phyloP scores from a whole-genome alignment of 164 flowering plant species.

The Piper betle region DNA sequence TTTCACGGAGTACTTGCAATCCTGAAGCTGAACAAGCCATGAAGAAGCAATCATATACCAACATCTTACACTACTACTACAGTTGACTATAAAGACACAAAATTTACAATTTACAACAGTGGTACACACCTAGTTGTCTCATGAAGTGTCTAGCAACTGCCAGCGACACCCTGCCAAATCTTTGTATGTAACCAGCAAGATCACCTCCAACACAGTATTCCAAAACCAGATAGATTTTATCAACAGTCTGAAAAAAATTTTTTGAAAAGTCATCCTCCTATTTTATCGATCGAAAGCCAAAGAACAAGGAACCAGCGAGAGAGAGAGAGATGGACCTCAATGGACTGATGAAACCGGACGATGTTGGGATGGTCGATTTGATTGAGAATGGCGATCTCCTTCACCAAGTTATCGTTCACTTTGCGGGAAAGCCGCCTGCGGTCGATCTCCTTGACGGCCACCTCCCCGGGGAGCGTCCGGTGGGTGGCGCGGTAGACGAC shows the following conservation, averaged over 20 bases:
- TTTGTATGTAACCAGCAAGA: slow-evolving; percentile 37
- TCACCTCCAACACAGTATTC: slow-evolving; percentile 54
- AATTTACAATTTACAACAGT: no score
- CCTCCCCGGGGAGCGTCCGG: slow-evolving; percentile 19
- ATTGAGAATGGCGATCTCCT: slow-evolving; percentile 39
- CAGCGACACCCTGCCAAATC: slow-evolving; percentile 34
- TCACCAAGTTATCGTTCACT: slow-evolving; percentile 27
- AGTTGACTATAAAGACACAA: not conserved
- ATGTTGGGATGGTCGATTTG: slow-evolving; percentile 39
- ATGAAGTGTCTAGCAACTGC: slow-evolving; percentile 41
- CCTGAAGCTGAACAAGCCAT: slow-evolving; percentile 32
- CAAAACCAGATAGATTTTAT: slow-evolving; percentile 38
- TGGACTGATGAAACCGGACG: slow-evolving; percentile 32
- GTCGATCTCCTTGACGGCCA: slow-evolving; percentile 48
- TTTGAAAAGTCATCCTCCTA: not conserved
- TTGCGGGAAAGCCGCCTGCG: slow-evolving; percentile 25
- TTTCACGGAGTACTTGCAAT: slow-evolving; percentile 42
- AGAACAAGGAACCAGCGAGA: not conserved
- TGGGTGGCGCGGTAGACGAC: slow-evolving; percentile 39
- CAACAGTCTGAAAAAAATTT: slow-evolving; percentile 18
- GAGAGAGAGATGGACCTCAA: slow-evolving; percentile 16
- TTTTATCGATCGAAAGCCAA: not conserved
- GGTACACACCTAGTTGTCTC: slow-evolving; percentile 22
- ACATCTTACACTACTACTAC: not conserved
- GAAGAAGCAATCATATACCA: not conserved